Percentiles rank a stretch among this genome's conserved stretches.
phyloP scores from a whole-genome alignment of 306 rosid species.

The Clitoria ternatea region DNA sequence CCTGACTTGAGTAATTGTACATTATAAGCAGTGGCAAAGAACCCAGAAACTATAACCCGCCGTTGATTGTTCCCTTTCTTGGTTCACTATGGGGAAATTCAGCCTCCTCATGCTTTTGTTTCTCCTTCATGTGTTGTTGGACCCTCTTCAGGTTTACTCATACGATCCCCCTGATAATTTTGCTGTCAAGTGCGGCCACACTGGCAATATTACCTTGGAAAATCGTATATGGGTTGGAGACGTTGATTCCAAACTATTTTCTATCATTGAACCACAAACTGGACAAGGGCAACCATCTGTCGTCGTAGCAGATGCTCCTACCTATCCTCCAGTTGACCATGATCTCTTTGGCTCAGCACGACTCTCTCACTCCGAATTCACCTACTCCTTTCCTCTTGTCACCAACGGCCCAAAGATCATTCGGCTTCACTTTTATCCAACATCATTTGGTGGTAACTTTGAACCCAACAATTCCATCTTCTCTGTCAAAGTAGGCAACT shows the following conservation, averaged over 20 bases:
- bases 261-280: neutral
- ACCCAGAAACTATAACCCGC: too few species aligned
- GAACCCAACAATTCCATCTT: slow-evolving; percentile 12
- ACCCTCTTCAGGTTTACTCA: neutral
- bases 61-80: too few species aligned
- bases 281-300: neutral
- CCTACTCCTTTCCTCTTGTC: slow-evolving; percentile 15
- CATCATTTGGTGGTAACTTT: neutral
- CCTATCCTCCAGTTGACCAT: too few species aligned
- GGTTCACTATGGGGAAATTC: too few species aligned
- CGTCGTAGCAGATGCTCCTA: neutral
- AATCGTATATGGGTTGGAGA: neutral
- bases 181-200: slow-evolving; percentile 1
- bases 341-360: neutral
- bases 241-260: neutral
- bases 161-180: neutral
- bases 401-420: slow-evolving; percentile 37
- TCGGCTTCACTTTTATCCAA: slow-evolving; percentile 32
- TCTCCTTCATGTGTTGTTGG: too few species aligned
- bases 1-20: too few species aligned
- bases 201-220: too few species aligned
- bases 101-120: too few species aligned
- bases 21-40: too few species aligned
- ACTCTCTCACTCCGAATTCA: neutral
- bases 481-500: too few species aligned